A percentile compares a stretch with the other conserved stretches of the same genome.
Evolutionary conservation across 164 flowering plant species (phyloP).

Genomic region (Aristolochia contorta): DNA sequence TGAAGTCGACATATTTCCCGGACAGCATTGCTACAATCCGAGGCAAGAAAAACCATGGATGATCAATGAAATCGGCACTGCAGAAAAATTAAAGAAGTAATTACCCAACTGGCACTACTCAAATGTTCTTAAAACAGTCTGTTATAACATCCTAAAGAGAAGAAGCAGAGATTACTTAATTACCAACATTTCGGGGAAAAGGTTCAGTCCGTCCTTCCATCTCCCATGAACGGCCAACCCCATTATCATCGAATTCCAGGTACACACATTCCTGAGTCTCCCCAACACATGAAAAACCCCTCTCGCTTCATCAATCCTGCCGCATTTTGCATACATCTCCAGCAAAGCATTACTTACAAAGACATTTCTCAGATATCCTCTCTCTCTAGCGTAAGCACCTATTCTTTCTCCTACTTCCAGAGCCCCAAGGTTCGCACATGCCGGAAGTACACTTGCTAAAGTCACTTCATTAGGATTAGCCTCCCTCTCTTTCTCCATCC

Average conservation of each 20-base stretch:
- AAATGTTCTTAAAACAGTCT: too few relatives aligned
- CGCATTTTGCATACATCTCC: conserved; percentile 83
- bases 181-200: conserved; percentile 57
- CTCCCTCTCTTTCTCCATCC: conserved; percentile 46
- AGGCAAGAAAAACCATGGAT: too few relatives aligned
- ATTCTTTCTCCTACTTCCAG: conserved; percentile 64
- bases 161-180: not conserved
- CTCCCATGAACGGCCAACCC: conserved; percentile 78
- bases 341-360: conserved; percentile 64
- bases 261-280: conserved; percentile 38
- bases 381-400: conserved; percentile 46
- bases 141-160: not conserved
- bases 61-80: too few relatives aligned
- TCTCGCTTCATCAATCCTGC: conserved; percentile 47
- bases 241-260: conserved; percentile 89
- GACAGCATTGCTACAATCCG: not conserved
- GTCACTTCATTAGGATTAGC: conserved; percentile 67
- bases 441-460: conserved; percentile 71
- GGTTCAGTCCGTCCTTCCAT: conserved; percentile 40
- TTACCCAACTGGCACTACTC: too few relatives aligned
- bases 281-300: conserved; percentile 54
- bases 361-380: conserved; percentile 39
- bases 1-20: not conserved
- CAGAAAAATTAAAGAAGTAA: too few relatives aligned
- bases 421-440: conserved; percentile 83